A percentile compares a stretch with the other conserved stretches of the same genome.
Evolutionary conservation across 1,284 basidiomycete genomes (phyloP).

Genomic region (Cerioporus squamosus): DNA sequence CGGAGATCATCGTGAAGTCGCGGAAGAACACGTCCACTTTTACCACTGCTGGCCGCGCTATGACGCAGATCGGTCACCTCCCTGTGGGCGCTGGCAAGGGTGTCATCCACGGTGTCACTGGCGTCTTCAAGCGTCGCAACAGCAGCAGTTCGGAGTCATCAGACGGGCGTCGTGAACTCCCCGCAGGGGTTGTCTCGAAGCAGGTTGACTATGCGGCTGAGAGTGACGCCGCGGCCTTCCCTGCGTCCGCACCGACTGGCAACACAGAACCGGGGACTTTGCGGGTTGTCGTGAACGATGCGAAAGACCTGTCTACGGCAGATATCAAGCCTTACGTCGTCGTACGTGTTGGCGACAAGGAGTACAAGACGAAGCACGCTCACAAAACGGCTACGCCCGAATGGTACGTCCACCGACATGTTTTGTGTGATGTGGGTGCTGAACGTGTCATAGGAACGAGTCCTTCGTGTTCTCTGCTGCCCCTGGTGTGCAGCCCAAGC

Average conservation of each 20-base stretch:
- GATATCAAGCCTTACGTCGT: constrained; percentile 80
- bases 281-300: constrained; percentile 71
- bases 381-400: constrained; percentile 74
- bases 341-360: constrained; percentile 79
- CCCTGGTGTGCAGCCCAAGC: constrained; percentile 55
- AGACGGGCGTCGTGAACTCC: constrained; percentile 36
- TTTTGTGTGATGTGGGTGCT: constrained; percentile 9
- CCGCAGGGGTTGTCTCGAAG: constrained; percentile 56
- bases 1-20: constrained; percentile 80
- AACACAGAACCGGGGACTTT: constrained; percentile 64
- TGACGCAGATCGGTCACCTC: constrained; percentile 80
- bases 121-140: constrained; percentile 54
- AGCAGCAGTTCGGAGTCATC: constrained; percentile 43
- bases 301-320: constrained; percentile 65
- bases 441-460: constrained; percentile 69
- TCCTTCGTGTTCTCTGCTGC: constrained; percentile 72
- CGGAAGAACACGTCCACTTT: constrained; percentile 87
- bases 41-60: constrained; percentile 79
- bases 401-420: constrained; percentile 58
- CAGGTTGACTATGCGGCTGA: constrained; percentile 29
- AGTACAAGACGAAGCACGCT: constrained; percentile 83
- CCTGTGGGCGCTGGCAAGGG: constrained; percentile 83
- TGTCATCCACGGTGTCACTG: constrained; percentile 82
- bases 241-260: constrained; percentile 30
- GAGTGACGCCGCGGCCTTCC: constrained; percentile 39